These are phyloP conservation scores for Paspalum vaginatum DNA, from an alignment of 176 grass and related monocot genomes.

Conservation along the genomic window DNA sequence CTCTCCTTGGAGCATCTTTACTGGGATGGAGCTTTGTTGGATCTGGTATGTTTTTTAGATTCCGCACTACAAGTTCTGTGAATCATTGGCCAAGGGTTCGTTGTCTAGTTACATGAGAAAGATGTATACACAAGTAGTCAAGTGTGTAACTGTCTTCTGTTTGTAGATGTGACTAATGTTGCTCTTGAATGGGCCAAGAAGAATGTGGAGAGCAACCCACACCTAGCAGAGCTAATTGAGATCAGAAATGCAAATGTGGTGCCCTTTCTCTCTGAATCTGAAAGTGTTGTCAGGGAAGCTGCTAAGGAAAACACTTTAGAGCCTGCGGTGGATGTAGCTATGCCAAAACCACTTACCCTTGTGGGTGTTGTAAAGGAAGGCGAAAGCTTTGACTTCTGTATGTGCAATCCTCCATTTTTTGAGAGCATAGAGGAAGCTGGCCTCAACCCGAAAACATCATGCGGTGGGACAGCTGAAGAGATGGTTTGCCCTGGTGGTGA, in stretches of 20 bases:
- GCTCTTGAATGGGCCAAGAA: conserved; percentile 92
- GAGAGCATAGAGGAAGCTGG: conserved; percentile 82
- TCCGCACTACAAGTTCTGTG: not conserved
- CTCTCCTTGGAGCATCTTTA: conserved; percentile 88
- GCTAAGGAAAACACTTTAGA: conserved; percentile 37
- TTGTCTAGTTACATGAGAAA: conserved; percentile 16
- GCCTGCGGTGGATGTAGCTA: not conserved
- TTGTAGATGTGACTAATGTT: conserved; percentile 82
- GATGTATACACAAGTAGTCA: not conserved
- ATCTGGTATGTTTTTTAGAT: conserved; percentile 55
- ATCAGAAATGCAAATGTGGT: conserved; percentile 63
- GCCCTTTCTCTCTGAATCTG: conserved; percentile 24
- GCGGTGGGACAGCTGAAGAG: conserved; percentile 70
- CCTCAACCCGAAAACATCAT: conserved; percentile 83
- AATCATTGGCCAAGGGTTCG: not conserved
- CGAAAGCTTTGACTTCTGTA: conserved; percentile 92
- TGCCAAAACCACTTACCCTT: conserved; percentile 46
- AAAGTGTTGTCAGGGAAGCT: conserved; percentile 23
- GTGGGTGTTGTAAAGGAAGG: conserved; percentile 78
- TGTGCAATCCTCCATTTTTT: conserved; percentile 99
- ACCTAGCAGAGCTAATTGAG: conserved; percentile 70
- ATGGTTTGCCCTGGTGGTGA: conserved; percentile 90
- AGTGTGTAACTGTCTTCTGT: conserved; percentile 1
- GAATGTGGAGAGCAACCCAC: conserved; percentile 86
- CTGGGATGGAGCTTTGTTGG: conserved; percentile 85